These are phyloP conservation scores for Aspergillus biplanus DNA, from an alignment of 495 filamentous ascomycete species.

Conservation along the genomic window DNA sequence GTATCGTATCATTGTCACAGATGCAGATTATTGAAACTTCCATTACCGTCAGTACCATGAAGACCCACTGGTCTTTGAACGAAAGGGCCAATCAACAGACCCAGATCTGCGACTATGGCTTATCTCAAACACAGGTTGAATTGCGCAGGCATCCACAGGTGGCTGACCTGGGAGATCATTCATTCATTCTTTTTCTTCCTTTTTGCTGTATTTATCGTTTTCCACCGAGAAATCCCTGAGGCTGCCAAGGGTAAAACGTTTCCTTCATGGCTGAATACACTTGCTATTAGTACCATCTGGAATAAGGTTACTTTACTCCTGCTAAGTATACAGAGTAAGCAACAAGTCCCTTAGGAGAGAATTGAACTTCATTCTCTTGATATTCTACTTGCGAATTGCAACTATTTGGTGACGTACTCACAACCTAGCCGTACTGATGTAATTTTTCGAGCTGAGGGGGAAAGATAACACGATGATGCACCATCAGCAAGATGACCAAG, in stretches of 20 bases:
- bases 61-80: constrained; percentile 3
- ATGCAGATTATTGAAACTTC: not conserved
- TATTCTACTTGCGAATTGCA: too few species aligned
- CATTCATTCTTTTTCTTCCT: constrained; percentile 6
- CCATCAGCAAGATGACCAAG: not conserved
- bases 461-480: not conserved
- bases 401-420: not conserved
- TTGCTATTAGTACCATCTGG: too few species aligned
- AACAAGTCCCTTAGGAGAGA: too few species aligned
- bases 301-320: too few species aligned
- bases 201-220: constrained; percentile 22
- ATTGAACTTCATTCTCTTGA: too few species aligned
- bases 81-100: constrained; percentile 19
- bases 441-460: too few species aligned
- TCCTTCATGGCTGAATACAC: too few species aligned
- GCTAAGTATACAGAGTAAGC: too few species aligned
- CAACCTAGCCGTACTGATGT: not conserved
- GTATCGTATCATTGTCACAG: not conserved
- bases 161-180: constrained; percentile 25
- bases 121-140: constrained; percentile 29
- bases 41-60: constrained; percentile 2
- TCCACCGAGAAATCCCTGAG: constrained; percentile 4
- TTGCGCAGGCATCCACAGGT: constrained; percentile 15
- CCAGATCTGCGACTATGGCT: constrained; percentile 33
- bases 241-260: too few species aligned